phyloP scores from a whole-genome alignment of 2,329 filamentous ascomycete species.

The Aschersonia sp. region DNA sequence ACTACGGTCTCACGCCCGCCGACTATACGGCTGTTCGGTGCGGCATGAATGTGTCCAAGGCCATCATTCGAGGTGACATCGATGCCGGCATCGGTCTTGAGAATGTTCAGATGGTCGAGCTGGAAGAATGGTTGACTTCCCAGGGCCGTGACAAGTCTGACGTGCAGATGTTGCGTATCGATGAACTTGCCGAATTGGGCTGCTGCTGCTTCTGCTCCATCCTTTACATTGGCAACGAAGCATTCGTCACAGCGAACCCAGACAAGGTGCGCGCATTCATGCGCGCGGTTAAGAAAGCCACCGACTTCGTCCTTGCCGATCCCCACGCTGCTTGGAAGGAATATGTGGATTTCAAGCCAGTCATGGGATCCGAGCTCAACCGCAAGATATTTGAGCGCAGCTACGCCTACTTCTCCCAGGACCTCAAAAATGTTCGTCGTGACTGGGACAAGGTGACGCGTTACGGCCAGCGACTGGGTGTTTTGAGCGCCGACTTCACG shows the following conservation, averaged over 20 bases:
- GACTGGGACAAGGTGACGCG: conserved; percentile 68
- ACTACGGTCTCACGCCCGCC: conserved; percentile 59
- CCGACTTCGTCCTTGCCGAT: conserved; percentile 52
- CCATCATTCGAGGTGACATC: conserved; percentile 58
- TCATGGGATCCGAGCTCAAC: conserved; percentile 54
- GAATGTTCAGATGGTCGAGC: conserved; percentile 73
- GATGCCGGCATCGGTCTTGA: conserved; percentile 66
- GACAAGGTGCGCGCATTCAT: conserved; percentile 55
- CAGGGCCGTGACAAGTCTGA: conserved; percentile 51
- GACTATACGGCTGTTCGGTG: conserved; percentile 69
- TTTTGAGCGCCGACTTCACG: conserved; percentile 46
- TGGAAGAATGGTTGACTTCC: conserved; percentile 57
- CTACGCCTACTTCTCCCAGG: conserved; percentile 61
- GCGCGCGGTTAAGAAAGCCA: conserved; percentile 59
- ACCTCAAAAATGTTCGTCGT: conserved; percentile 59
- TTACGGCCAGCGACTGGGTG: conserved; percentile 60
- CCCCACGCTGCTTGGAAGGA: conserved; percentile 51
- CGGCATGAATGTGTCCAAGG: conserved; percentile 69
- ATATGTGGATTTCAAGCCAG: conserved; percentile 59
- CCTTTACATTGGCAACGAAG: conserved; percentile 66
- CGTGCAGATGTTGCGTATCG: conserved; percentile 70
- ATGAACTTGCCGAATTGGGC: conserved; percentile 64
- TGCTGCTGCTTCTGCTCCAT: conserved; percentile 80
- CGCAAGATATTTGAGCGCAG: conserved; percentile 69
- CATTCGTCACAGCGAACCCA: conserved; percentile 50